phyloP scores from a whole-genome alignment of 2,329 filamentous ascomycete species.

The Trichoderma pleuroti region DNA sequence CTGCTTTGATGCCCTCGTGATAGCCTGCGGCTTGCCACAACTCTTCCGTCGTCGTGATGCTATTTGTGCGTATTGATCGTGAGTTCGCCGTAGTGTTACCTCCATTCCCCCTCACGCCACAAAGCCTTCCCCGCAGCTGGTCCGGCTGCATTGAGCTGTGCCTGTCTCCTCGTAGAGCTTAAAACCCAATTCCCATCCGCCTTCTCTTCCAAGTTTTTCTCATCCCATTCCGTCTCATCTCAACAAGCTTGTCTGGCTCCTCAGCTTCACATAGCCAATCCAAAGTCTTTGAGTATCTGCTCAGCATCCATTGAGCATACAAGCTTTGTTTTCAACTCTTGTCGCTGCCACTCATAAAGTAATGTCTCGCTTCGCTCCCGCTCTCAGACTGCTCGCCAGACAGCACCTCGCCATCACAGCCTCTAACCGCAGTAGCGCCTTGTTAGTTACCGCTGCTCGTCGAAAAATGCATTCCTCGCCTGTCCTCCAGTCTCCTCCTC shows the following conservation, averaged over 20 bases:
- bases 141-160: slow-evolving; percentile 1
- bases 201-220: background rate
- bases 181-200: slow-evolving; percentile 16
- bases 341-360: background rate
- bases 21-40: slow-evolving; percentile 16
- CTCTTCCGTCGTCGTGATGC: slow-evolving; percentile 14
- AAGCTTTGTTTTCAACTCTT: background rate
- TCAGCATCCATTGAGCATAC: background rate
- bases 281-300: background rate
- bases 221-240: background rate
- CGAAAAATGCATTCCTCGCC: slow-evolving; percentile 26
- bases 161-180: slow-evolving; percentile 11
- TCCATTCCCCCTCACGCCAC: slow-evolving; percentile 16
- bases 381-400: slow-evolving; percentile 23
- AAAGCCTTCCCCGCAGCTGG: slow-evolving; percentile 13
- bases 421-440: slow-evolving; percentile 5
- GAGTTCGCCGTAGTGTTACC: slow-evolving; percentile 4
- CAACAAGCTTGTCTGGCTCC: background rate
- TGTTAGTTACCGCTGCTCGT: slow-evolving; percentile 19
- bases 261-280: background rate
- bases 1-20: slow-evolving; percentile 17
- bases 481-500: slow-evolving; percentile 20
- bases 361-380: slow-evolving; percentile 30
- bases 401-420: slow-evolving; percentile 19
- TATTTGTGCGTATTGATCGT: slow-evolving; percentile 7